Conservation (phyloP, 108 stramenopile genomes). For the Seminavis robusta region DNA sequence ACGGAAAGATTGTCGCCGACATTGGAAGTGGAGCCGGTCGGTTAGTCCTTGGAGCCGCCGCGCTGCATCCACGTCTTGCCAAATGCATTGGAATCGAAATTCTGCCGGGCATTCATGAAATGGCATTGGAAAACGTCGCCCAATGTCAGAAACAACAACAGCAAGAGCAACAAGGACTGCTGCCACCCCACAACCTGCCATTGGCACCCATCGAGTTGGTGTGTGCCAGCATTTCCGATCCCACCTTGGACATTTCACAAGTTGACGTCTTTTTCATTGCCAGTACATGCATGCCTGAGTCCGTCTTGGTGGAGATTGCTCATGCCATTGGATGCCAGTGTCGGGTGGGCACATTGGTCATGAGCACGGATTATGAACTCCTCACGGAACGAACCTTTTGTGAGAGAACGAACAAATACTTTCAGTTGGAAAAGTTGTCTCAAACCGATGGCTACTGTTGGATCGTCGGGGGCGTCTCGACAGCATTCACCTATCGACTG, state of each 20-base stretch:
- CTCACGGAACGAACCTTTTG: constrained; percentile 31
- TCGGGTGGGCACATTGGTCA: constrained; percentile 66
- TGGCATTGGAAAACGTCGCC: constrained; percentile 27
- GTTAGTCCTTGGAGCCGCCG: constrained; percentile 67
- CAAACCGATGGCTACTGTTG: constrained; percentile 57
- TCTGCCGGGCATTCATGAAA: constrained; percentile 50
- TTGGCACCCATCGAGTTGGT: constrained; percentile 57
- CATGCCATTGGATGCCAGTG: constrained; percentile 67
- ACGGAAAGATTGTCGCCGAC: constrained; percentile 54
- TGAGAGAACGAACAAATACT: constrained; percentile 41
- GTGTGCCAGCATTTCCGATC: constrained; percentile 58
- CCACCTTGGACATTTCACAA: constrained; percentile 63
- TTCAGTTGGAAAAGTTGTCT: constrained; percentile 60
- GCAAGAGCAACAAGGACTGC: not conserved
- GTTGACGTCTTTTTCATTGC: constrained; percentile 70
- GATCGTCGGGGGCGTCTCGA: constrained; percentile 65
- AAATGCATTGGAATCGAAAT: constrained; percentile 66
- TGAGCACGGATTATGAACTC: constrained; percentile 72
- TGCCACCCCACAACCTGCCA: constrained; percentile 8
- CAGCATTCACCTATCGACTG: constrained; percentile 71
- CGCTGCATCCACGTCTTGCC: constrained; percentile 60
- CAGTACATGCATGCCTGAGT: constrained; percentile 55
- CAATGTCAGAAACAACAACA: not conserved
- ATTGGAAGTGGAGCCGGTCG: constrained; percentile 76
- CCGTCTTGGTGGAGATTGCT: constrained; percentile 39